Base-by-base conservation (phyloP, 2,329 filamentous ascomycete genomes). In the Ophiostoma ulmi region DNA sequence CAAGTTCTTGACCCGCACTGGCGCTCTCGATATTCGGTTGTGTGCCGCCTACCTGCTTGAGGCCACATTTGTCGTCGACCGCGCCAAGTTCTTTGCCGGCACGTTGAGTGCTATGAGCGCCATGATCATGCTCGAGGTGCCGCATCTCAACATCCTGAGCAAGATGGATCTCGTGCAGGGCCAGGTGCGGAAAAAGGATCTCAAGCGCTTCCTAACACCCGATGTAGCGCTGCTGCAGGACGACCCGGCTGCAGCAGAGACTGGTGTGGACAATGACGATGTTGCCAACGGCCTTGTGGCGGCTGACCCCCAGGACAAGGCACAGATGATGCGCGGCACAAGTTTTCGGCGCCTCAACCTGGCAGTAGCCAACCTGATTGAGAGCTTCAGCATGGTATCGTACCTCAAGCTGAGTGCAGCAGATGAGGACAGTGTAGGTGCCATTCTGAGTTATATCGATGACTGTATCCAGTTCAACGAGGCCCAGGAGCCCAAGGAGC, bases 131-230 rank as follows among this genome's bases (percentile, higher is more conserved):
- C 87, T 99, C 73, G 95, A 98, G 81, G 88, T 98, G 74, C 95
- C 95, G 5, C 95, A 99, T 78, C 88, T 99, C 78, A 99, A 99
- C 79, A 91, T 99, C 72, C 83, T 99, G 70, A 96, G 91, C 78
- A 99, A 99, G 82, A 98, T 98, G 94, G 95, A 99, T 79, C 86
- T 98, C 73, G 89, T 98, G 75, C 95, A 95, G 79, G 93, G 92
- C 55, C 92, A 95, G 80, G 87, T 98, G 36, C 89, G 90, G 72
- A 93, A 93, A 80, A 91, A 91, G 79, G 93, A 98, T 75, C 79
- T 99, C 72, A 96, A 96, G 81, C 87, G 92, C 31, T 99, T 97
- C 78, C 83, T 97, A 71, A 93, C 94, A 69, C 93, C 95, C 0
- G 94, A 98, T 78, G 88, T 90, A 4, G 88, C 88, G 31, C 81